phyloP scores from a whole-genome alignment of 352 stramenopile genomes.

The Phytophthora pinifolia region DNA sequence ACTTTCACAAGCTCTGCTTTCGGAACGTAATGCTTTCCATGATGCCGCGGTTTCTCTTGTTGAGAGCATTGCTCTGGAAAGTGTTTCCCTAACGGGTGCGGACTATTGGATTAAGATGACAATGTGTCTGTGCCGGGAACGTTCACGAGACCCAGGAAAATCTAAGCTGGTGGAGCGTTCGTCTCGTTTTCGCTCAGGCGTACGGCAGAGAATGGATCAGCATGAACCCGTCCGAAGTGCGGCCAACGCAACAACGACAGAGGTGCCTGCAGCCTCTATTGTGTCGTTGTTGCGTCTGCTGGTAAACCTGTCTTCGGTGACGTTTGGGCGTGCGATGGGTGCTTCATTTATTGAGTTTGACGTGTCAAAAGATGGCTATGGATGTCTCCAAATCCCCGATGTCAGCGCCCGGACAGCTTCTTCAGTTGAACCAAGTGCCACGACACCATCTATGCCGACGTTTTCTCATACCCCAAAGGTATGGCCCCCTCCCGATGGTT shows the following conservation, averaged over 20 bases:
- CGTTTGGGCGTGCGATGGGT: constrained; percentile 21
- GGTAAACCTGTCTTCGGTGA: constrained; percentile 23
- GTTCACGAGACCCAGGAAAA: constrained; percentile 8
- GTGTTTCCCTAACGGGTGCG: constrained; percentile 21
- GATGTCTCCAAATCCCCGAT: constrained; percentile 69
- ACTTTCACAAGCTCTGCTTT: constrained; percentile 29
- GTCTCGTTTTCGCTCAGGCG: constrained; percentile 1
- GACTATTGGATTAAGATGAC: constrained; percentile 33
- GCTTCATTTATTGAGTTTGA: constrained; percentile 46
- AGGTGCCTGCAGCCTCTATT: constrained; percentile 1
- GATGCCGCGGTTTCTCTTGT: constrained; percentile 18
- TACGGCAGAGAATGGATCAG: not conserved
- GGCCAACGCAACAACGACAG: not conserved
- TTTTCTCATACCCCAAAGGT: constrained; percentile 45
- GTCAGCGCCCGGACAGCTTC: constrained; percentile 34
- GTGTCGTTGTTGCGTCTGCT: constrained; percentile 22
- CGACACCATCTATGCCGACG: constrained; percentile 29
- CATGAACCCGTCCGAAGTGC: not conserved
- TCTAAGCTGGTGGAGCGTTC: constrained; percentile 3
- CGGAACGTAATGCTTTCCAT: constrained; percentile 29
- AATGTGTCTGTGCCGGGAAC: constrained; percentile 16
- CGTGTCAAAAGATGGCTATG: constrained; percentile 56
- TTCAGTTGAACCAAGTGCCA: constrained; percentile 12
- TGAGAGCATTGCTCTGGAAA: constrained; percentile 24
- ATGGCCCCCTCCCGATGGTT: constrained; percentile 67